Conservation (phyloP, 805 yeast species). For the Spathaspora hagerdaliae region DNA sequence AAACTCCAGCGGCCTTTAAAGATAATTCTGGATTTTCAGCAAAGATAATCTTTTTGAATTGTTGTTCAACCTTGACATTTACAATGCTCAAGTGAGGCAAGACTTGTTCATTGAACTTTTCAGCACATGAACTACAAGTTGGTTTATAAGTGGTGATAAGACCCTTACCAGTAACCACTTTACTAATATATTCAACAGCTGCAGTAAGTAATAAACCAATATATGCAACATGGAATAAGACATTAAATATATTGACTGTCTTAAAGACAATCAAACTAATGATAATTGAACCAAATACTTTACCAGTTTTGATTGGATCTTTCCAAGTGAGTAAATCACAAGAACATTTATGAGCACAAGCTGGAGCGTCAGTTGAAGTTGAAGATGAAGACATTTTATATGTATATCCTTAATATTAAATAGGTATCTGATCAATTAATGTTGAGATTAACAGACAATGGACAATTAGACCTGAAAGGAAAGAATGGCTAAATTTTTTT, state of each 20-base stretch:
- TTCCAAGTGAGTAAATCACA: conserved; percentile 63
- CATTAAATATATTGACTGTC: conserved; percentile 57
- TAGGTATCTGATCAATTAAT: background rate
- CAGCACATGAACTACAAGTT: conserved; percentile 32
- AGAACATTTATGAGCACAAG: conserved; percentile 1
- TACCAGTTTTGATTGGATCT: conserved; percentile 72
- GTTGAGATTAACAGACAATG: background rate
- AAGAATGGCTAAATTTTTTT: background rate
- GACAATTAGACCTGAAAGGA: background rate
- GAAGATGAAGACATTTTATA: background rate
- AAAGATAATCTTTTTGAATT: conserved; percentile 54
- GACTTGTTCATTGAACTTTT: conserved; percentile 29
- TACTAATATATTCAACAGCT: conserved; percentile 78
- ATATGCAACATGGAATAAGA: conserved; percentile 58
- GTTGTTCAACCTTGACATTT: conserved; percentile 49
- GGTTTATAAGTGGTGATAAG: conserved; percentile 76
- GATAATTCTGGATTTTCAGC: conserved; percentile 72
- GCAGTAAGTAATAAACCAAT: conserved; percentile 50
- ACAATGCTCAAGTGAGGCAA: conserved; percentile 43
- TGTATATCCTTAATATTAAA: background rate
- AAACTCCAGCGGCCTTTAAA: conserved; percentile 62
- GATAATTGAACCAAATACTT: conserved; percentile 64
- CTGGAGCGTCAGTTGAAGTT: background rate
- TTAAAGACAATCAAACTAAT: conserved; percentile 54
- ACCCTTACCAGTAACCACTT: conserved; percentile 72